These are phyloP conservation scores for Pyrenochaeta sp. DNA, from an alignment of 2,329 filamentous ascomycete species.

Conservation along the genomic window DNA sequence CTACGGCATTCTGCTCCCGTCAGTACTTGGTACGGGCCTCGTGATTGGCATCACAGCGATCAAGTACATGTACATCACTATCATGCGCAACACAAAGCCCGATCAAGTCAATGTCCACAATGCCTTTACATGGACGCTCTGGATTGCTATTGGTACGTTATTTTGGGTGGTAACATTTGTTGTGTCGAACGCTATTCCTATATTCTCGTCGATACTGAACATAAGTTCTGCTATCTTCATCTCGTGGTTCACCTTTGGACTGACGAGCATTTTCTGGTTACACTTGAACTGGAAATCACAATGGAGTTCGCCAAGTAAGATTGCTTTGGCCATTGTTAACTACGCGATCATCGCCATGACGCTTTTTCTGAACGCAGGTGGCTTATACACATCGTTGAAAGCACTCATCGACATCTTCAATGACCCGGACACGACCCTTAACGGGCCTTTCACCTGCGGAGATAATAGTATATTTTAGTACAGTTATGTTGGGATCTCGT, in stretches of 20 bases:
- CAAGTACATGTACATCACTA: slow-evolving; percentile 70
- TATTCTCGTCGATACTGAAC: slow-evolving; percentile 70
- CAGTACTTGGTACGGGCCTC: slow-evolving; percentile 74
- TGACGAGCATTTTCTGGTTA: slow-evolving; percentile 58
- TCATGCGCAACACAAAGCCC: slow-evolving; percentile 58
- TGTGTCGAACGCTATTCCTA: slow-evolving; percentile 55
- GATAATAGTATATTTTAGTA: slow-evolving; percentile 42
- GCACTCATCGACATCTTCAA: slow-evolving; percentile 40
- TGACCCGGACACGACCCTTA: slow-evolving; percentile 31
- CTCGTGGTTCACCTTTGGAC: slow-evolving; percentile 69
- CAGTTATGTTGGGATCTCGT: not conserved
- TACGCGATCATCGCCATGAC: slow-evolving; percentile 50
- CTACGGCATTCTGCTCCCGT: slow-evolving; percentile 72
- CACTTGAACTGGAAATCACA: slow-evolving; percentile 54
- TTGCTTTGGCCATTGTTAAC: slow-evolving; percentile 56
- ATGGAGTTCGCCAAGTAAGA: slow-evolving; percentile 48
- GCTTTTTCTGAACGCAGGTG: slow-evolving; percentile 35
- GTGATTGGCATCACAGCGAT: slow-evolving; percentile 73
- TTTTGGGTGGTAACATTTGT: slow-evolving; percentile 64
- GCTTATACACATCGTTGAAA: slow-evolving; percentile 37
- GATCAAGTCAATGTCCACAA: slow-evolving; percentile 54
- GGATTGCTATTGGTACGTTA: slow-evolving; percentile 65
- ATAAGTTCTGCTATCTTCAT: slow-evolving; percentile 66
- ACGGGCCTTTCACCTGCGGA: slow-evolving; percentile 39
- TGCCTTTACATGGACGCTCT: slow-evolving; percentile 65